A percentile compares a stretch with the other conserved stretches of the same genome.
Conservation (phyloP, 257 asterid species). For the Solanum raphanifolium region DNA sequence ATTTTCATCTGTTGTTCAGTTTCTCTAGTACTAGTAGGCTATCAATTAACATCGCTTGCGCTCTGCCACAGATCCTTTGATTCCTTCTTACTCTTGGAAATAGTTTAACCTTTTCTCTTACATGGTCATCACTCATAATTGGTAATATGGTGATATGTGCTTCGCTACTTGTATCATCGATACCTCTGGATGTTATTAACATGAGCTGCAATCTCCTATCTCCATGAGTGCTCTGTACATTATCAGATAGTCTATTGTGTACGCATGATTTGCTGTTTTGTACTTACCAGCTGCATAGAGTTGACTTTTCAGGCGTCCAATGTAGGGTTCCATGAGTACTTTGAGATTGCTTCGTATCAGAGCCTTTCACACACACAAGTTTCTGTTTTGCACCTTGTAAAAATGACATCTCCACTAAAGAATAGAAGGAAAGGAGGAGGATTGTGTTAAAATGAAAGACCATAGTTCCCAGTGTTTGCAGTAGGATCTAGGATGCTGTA, state of each 20-base stretch:
- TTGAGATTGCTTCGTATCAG: background rate
- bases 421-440: background rate
- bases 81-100: background rate
- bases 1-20: background rate
- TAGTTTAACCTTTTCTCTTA: background rate
- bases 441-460: background rate
- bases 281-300: background rate
- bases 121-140: background rate
- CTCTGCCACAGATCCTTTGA: background rate
- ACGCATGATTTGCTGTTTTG: background rate
- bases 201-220: background rate
- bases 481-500: background rate
- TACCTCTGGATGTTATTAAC: background rate
- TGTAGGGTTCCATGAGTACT: background rate
- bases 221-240: background rate
- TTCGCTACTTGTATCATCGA: background rate
- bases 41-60: background rate
- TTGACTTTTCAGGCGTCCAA: background rate
- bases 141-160: background rate
- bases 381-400: background rate
- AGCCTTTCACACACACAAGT: background rate
- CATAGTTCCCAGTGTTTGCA: background rate
- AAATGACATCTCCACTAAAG: background rate
- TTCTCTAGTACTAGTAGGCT: background rate
- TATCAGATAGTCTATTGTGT: background rate